Base-by-base conservation (phyloP, 1,139 yeast genomes). In the Starmera stellimalicola region DNA sequence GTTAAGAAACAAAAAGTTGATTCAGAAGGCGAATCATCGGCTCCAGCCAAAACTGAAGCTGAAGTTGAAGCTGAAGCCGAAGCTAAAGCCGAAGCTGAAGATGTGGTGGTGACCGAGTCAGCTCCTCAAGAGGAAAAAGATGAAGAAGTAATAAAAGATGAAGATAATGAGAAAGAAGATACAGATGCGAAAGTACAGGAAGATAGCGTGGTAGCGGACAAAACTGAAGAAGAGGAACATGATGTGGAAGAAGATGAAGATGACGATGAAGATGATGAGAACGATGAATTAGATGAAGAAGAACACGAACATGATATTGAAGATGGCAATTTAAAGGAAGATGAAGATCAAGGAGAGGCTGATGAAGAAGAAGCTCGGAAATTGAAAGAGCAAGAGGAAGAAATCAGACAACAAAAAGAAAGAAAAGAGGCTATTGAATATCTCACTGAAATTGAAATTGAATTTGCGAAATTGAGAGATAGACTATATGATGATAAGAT, bases 391-490 rank as follows among this genome's bases (percentile, higher is more conserved):
- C 55, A 61, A 9, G 70, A 68, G 42, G 43, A 62, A 29, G 77
- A 73, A 42, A 62, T 62, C 27, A 68, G 66, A 41, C 58, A 83
- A 36, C 58, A 63, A 35, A 55, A 52, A 37, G 62, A 63, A 28
- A 58, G 77, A 23, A 65, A 72, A 37, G 70, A 72, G 19, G 94
- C 94, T 3, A 63, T 84, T 30, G 68, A 70, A 33, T 77, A 70
- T 34, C 69, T 91, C 35, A 79, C 87, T 2, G 72, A 71, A 17
- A 84, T 91, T 39, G 98, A 91, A 53, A 65, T 78, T 30, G 79
- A 79, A 37, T 91, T 88, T 65, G 96, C 97, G 4, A 68, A 73
- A 43, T 64, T 88, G 39, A 73, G 95, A 42, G 97, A 91, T 55
- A 70, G 71, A 53, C 58, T 81, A 28, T 81, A 75, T 50, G 81